phyloP scores from a whole-genome alignment of 2,329 filamentous ascomycete genomes.

The Westerdykella aurantiaca region DNA sequence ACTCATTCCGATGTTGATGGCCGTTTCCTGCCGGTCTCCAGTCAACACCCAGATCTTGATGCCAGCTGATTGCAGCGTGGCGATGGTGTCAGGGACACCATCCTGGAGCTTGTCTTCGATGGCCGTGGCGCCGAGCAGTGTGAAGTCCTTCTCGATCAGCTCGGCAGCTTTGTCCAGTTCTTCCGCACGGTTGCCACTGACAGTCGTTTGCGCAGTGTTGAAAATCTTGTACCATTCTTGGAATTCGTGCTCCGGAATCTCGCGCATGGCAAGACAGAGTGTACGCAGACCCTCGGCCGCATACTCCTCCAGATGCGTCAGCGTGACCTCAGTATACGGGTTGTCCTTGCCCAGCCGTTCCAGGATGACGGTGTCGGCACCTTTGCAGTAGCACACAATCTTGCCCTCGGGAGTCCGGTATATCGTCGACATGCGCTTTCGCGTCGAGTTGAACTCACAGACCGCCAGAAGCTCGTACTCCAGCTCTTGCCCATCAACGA shows the following conservation, averaged over 20 bases:
- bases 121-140: slow-evolving; percentile 85
- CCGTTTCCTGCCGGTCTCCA: slow-evolving; percentile 94
- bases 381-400: slow-evolving; percentile 90
- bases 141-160: slow-evolving; percentile 88
- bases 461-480: slow-evolving; percentile 92
- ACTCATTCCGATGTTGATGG: slow-evolving; percentile 99
- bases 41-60: slow-evolving; percentile 99
- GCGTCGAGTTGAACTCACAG: slow-evolving; percentile 97
- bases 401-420: slow-evolving; percentile 95
- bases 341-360: slow-evolving; percentile 78
- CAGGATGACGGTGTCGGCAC: slow-evolving; percentile 93
- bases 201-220: slow-evolving; percentile 81
- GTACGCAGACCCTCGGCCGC: slow-evolving; percentile 93
- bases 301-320: slow-evolving; percentile 96
- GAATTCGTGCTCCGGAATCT: slow-evolving; percentile 84
- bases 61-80: slow-evolving; percentile 90
- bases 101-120: slow-evolving; percentile 97
- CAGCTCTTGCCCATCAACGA: slow-evolving; percentile 62
- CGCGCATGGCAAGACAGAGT: slow-evolving; percentile 88
- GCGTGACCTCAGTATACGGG: slow-evolving; percentile 78
- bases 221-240: slow-evolving; percentile 81
- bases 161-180: slow-evolving; percentile 97
- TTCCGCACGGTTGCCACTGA: slow-evolving; percentile 85
- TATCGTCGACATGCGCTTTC: slow-evolving; percentile 97
- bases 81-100: slow-evolving; percentile 95